phyloP scores from a whole-genome alignment of 768 basidiomycete genomes.

The Mycena metata region DNA sequence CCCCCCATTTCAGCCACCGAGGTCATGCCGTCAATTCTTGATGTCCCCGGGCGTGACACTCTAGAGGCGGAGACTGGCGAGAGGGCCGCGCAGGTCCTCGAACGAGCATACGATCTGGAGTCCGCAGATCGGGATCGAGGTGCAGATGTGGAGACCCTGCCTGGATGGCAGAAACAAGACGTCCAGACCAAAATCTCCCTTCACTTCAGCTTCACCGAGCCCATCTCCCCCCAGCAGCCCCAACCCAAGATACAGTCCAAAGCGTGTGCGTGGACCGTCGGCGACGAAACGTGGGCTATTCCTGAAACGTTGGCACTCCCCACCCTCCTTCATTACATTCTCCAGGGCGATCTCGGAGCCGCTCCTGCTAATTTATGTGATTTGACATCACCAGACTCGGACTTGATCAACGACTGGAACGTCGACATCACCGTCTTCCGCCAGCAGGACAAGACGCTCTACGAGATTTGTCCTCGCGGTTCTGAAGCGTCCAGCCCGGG shows the following conservation, averaged over 20 bases:
- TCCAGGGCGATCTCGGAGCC: conserved; percentile 15
- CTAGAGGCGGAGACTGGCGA: conserved; percentile 29
- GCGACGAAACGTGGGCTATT: conserved; percentile 21
- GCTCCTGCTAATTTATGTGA: conserved; percentile 13
- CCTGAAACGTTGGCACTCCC: conserved; percentile 15
- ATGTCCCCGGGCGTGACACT: conserved; percentile 26
- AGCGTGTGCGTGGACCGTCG: conserved; percentile 21
- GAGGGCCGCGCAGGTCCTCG: conserved; percentile 23
- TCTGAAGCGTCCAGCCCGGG: conserved; percentile 20
- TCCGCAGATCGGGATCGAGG: conserved; percentile 5
- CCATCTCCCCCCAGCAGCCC: not conserved
- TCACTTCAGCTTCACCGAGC: conserved; percentile 24
- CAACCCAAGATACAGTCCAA: conserved; percentile 1
- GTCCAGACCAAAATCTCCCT: not conserved
- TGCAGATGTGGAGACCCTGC: conserved; percentile 17
- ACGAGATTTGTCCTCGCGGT: conserved; percentile 17
- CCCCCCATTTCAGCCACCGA: conserved; percentile 6
- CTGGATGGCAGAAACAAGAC: conserved; percentile 19
- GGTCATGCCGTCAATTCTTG: conserved; percentile 25
- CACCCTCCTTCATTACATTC: conserved; percentile 17
- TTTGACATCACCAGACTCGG: conserved; percentile 9
- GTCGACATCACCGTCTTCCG: conserved; percentile 16
- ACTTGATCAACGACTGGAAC: conserved; percentile 26
- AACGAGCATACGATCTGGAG: conserved; percentile 21
- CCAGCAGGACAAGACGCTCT: conserved; percentile 6